phyloP scores from a whole-genome alignment of 2,329 filamentous ascomycete genomes.

The Aspergillus clavatus region DNA sequence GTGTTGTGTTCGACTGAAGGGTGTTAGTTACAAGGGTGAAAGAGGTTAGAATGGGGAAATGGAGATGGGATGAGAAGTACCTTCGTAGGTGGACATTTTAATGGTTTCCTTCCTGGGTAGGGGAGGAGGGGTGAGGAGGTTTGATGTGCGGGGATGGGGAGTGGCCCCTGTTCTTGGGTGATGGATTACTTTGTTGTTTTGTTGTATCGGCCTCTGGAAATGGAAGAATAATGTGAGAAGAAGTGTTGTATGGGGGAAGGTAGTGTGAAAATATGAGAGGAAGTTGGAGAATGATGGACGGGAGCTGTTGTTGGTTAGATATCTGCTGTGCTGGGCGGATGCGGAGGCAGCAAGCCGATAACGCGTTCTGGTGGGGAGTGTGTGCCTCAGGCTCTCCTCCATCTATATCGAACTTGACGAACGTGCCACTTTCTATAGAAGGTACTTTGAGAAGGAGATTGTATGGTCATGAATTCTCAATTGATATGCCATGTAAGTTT shows the following conservation, averaged over 20 bases:
- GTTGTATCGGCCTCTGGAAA: neutral
- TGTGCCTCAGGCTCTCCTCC: neutral
- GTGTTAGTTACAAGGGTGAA: conserved; percentile 4
- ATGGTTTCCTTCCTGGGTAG: conserved; percentile 5
- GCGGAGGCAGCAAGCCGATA: conserved; percentile 14
- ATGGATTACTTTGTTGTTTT: neutral
- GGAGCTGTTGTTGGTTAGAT: neutral
- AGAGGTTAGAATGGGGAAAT: neutral
- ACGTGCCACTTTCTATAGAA: neutral
- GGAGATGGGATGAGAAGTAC: conserved; percentile 15
- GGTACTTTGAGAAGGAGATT: too few species aligned
- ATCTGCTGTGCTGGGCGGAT: conserved; percentile 1
- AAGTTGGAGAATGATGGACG: neutral
- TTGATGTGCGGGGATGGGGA: conserved; percentile 6
- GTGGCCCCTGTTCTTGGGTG: too few species aligned
- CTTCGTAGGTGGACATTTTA: conserved; percentile 42
- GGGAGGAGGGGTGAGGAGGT: conserved; percentile 7
- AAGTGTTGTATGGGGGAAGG: too few species aligned
- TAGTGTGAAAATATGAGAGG: neutral
- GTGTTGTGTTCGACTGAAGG: conserved; percentile 41
- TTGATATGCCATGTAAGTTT: too few species aligned
- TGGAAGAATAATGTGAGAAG: neutral
- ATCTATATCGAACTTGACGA: neutral
- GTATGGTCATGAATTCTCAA: too few species aligned
- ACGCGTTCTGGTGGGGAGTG: conserved; percentile 4